Conservation (phyloP, 176 grass and related monocot genomes). For the Musa acuminata region DNA sequence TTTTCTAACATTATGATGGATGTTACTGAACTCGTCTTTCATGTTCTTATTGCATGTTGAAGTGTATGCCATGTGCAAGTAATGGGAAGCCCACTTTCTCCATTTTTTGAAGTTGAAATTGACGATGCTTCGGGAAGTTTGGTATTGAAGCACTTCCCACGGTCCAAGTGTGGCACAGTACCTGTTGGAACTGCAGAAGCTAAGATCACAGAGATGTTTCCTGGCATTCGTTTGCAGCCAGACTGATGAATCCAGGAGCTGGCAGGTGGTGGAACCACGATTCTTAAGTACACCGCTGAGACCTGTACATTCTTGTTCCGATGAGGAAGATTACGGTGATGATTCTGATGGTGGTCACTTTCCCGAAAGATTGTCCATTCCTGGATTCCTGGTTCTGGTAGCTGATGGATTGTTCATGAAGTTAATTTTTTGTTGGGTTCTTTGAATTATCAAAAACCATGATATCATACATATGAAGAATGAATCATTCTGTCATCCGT, state of each 20-base stretch:
- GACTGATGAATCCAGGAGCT: neutral
- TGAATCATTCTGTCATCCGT: no score
- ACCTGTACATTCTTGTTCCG: neutral
- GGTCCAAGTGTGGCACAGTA: neutral
- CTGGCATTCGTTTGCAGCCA: neutral
- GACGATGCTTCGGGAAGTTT: slow-evolving; percentile 8
- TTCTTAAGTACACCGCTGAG: neutral
- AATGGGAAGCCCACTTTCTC: slow-evolving; percentile 42
- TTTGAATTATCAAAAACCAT: no score
- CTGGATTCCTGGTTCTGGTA: no score
- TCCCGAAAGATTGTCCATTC: neutral
- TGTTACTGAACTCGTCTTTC: neutral
- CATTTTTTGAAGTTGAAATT: slow-evolving; percentile 31
- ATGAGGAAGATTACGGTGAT: neutral
- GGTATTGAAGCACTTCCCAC: slow-evolving; percentile 41
- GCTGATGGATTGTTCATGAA: neutral
- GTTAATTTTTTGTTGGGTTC: neutral
- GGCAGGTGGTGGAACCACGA: neutral
- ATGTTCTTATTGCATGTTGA: slow-evolving; percentile 15
- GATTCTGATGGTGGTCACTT: neutral
- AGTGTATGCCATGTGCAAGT: slow-evolving; percentile 67
- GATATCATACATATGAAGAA: no score
- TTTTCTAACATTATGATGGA: neutral
- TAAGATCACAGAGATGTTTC: no score
- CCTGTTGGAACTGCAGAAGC: no score